A percentile compares a stretch with the other conserved stretches of the same genome.
Evolutionary conservation across 306 rosid genomes (phyloP).

Genomic region (Casuarina cunninghamiana): DNA sequence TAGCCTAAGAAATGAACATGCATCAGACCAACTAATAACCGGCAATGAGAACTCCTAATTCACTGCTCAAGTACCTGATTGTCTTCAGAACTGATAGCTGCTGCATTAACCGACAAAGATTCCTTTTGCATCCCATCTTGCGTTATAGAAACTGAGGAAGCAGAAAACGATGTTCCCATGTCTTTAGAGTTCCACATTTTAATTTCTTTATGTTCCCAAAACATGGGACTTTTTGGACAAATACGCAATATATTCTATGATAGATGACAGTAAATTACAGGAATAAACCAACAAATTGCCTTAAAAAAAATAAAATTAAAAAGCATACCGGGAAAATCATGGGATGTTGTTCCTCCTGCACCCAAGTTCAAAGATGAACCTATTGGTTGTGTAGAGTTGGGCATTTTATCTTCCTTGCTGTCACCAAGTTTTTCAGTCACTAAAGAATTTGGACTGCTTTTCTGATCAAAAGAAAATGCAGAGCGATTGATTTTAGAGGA

Average conservation of each 20-base stretch:
- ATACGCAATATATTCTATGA: constrained; percentile 2
- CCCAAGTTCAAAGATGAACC: constrained; percentile 42
- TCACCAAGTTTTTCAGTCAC: constrained; percentile 40
- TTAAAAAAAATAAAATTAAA: constrained; percentile 8
- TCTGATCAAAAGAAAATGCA: constrained; percentile 43
- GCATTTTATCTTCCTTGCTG: constrained; percentile 37
- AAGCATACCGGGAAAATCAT: constrained; percentile 45
- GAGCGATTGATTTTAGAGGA: constrained; percentile 77
- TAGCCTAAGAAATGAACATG: background rate
- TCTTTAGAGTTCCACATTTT: constrained; percentile 24
- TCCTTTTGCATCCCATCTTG: constrained; percentile 45
- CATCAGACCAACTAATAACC: background rate
- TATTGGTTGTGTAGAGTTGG: constrained; percentile 24
- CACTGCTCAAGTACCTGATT: constrained; percentile 54
- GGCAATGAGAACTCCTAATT: constrained; percentile 13
- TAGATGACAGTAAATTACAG: constrained; percentile 10
- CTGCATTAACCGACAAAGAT: constrained; percentile 35
- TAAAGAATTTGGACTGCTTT: constrained; percentile 38
- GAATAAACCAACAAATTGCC: constrained; percentile 28
- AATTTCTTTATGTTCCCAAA: constrained; percentile 20
- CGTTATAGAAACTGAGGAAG: constrained; percentile 46
- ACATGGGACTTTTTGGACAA: constrained; percentile 15
- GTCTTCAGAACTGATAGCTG: constrained; percentile 38
- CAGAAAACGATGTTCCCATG: constrained; percentile 27
- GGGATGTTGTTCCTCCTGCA: constrained; percentile 26